Evolutionary conservation across 2,329 filamentous ascomycete species (phyloP).

Genomic region (Neocatenulostroma microsporum): DNA sequence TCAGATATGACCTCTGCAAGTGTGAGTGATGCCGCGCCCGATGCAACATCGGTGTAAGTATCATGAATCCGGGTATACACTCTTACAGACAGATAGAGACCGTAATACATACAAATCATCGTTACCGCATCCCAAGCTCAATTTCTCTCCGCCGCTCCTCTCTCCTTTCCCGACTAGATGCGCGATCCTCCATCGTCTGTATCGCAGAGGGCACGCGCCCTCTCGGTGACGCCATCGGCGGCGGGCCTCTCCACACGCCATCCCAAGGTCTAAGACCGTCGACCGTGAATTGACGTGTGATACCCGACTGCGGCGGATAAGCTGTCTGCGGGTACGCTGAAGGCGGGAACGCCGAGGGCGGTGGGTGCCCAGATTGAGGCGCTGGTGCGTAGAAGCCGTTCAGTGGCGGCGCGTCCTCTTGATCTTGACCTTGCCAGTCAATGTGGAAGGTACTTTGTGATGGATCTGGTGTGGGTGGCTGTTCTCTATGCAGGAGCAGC

Average conservation of each 20-base stretch:
- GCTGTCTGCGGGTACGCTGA: slow-evolving; percentile 13
- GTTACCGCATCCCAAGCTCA: slow-evolving; percentile 17
- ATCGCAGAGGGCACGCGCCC: slow-evolving; percentile 7
- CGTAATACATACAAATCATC: slow-evolving; percentile 3
- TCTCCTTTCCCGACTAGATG: slow-evolving; percentile 12
- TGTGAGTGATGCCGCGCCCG: too few species aligned
- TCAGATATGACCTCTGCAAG: too few species aligned
- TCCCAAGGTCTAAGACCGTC: slow-evolving; percentile 27
- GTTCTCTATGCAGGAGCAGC: slow-evolving; percentile 32
- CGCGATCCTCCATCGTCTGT: slow-evolving; percentile 4
- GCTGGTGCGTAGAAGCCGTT: slow-evolving; percentile 23
- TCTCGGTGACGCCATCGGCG: slow-evolving; percentile 22
- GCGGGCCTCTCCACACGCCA: slow-evolving; percentile 24
- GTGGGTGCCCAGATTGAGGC: slow-evolving; percentile 11
- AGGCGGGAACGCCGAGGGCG: slow-evolving; percentile 1
- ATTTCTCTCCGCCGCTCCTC: slow-evolving; percentile 33
- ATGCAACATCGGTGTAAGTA: too few species aligned
- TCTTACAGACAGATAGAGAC: too few species aligned
- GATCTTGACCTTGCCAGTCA: slow-evolving; percentile 26
- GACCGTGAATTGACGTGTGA: slow-evolving; percentile 14
- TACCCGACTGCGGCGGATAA: slow-evolving; percentile 18
- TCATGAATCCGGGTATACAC: too few species aligned
- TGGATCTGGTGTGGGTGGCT: slow-evolving; percentile 25
- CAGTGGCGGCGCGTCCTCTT: slow-evolving; percentile 19
- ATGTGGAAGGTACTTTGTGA: slow-evolving; percentile 38